Percentiles rank a stretch among this genome's conserved stretches.
Conservation (phyloP, 1,284 basidiomycete species). For the Xerocomus minutiporus region DNA sequence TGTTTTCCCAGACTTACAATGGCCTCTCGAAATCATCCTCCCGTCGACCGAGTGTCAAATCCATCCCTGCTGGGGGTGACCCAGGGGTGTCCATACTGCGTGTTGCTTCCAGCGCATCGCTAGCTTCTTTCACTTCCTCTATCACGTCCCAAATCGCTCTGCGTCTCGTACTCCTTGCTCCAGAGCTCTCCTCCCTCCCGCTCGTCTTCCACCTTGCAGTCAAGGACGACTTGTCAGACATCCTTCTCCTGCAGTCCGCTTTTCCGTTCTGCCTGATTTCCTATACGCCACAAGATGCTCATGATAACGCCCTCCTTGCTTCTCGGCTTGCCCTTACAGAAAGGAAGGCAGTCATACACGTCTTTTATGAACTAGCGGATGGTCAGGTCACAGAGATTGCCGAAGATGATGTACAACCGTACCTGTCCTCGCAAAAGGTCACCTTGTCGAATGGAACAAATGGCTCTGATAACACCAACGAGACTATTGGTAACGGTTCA, state of each 20-base stretch:
- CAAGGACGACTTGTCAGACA: constrained; percentile 52
- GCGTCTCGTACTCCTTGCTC: constrained; percentile 43
- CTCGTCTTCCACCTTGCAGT: constrained; percentile 51
- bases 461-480: constrained; percentile 30
- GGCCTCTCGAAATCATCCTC: constrained; percentile 23
- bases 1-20: constrained; percentile 37
- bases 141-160: constrained; percentile 35
- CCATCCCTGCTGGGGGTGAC: constrained; percentile 58
- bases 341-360: constrained; percentile 72
- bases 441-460: constrained; percentile 15
- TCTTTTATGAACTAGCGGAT: constrained; percentile 51
- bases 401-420: constrained; percentile 54
- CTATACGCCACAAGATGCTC: constrained; percentile 58
- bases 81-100: constrained; percentile 51
- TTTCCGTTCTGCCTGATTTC: constrained; percentile 63
- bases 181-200: constrained; percentile 43
- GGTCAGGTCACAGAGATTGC: constrained; percentile 48
- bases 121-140: constrained; percentile 47
- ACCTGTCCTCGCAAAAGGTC: constrained; percentile 48
- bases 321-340: constrained; percentile 59
- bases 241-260: constrained; percentile 53
- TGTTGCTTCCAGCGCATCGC: constrained; percentile 31
- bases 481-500: not conserved
- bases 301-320: constrained; percentile 72
- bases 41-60: constrained; percentile 36